Evolutionary conservation across 495 filamentous ascomycete genomes (phyloP).

Genomic region (Podospora pseudopauciseta): DNA sequence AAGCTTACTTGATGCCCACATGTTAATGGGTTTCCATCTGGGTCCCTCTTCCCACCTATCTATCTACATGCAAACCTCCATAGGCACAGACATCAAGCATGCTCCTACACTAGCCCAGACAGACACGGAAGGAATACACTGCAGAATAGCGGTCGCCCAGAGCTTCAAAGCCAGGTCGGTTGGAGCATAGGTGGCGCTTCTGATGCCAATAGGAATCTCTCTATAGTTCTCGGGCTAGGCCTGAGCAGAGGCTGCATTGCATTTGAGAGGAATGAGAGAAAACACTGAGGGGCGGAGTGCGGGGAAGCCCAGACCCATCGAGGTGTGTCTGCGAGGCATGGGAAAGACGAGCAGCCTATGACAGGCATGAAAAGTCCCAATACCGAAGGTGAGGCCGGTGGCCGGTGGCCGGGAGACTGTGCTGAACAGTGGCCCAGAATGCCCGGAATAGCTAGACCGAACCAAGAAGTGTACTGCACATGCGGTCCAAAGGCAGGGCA

Average conservation of each 20-base stretch:
- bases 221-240: neutral
- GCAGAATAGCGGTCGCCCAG: constrained; percentile 8
- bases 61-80: too few species aligned
- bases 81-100: too few species aligned
- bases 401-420: neutral
- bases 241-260: neutral
- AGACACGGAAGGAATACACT: neutral
- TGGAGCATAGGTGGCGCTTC: neutral
- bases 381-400: neutral
- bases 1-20: too few species aligned
- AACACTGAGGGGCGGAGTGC: neutral
- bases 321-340: neutral
- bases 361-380: too few species aligned
- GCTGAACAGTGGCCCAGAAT: constrained; percentile 5
- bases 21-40: too few species aligned
- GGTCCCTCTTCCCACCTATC: too few species aligned
- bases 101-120: neutral
- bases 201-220: neutral
- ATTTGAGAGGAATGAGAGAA: too few species aligned
- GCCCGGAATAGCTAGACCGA: constrained; percentile 2
- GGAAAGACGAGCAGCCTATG: neutral
- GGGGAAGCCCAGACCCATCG: neutral
- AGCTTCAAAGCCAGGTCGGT: too few species aligned
- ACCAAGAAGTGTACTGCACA: neutral
- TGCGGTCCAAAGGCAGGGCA: too few species aligned